Percentiles rank a stretch among this genome's conserved stretches.
Conservation (phyloP, 495 filamentous ascomycete genomes). For the Xylaria venustula region DNA sequence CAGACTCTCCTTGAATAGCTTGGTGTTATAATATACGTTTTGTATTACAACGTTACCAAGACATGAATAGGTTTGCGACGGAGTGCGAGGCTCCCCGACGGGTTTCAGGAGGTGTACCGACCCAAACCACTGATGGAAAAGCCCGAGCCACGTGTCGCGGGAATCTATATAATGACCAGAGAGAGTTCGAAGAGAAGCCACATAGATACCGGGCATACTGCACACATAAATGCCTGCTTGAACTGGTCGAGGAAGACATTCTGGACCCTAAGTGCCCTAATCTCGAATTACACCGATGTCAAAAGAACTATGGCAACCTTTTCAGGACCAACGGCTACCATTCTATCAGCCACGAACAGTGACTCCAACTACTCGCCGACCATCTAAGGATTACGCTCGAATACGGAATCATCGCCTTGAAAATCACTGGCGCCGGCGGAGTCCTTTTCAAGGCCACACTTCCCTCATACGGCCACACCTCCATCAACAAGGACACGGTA, state of each 20-base stretch:
- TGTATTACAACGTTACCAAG: too few species aligned
- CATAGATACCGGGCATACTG: not conserved
- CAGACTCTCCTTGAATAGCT: too few species aligned
- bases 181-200: not conserved
- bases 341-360: not conserved
- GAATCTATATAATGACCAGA: not conserved
- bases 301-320: not conserved
- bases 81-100: not conserved
- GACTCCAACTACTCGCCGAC: not conserved
- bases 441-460: too few species aligned
- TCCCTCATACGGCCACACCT: too few species aligned
- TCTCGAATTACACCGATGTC: not conserved
- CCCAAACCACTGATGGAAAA: not conserved
- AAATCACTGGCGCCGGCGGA: not conserved
- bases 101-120: not conserved
- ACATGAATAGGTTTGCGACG: too few species aligned
- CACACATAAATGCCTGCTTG: conserved; percentile 2
- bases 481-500: too few species aligned
- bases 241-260: not conserved
- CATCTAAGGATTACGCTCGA: conserved; percentile 1
- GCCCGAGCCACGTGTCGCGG: not conserved
- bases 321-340: not conserved
- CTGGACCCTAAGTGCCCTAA: not conserved
- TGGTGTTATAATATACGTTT: too few species aligned
- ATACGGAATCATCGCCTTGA: not conserved